Percentiles rank a stretch among this genome's conserved stretches.
Evolutionary conservation across 2,329 filamentous ascomycete species (phyloP).

Genomic region (Emydomyces testavorans): DNA sequence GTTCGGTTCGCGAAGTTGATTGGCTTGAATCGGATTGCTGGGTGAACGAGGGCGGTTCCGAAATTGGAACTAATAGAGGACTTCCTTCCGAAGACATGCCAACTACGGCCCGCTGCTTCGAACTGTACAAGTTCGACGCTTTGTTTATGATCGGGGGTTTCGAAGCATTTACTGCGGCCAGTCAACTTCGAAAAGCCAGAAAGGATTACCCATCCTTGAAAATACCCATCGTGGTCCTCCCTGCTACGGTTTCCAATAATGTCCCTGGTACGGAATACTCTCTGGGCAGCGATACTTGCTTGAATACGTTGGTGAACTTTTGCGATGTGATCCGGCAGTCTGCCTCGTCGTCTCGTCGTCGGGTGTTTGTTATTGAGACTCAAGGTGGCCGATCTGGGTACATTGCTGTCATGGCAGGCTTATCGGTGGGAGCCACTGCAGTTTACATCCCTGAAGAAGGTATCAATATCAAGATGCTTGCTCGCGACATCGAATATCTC

Average conservation of each 20-base stretch:
- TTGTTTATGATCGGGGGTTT: conserved; percentile 91
- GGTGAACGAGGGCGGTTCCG: conserved; percentile 92
- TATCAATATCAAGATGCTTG: conserved; percentile 84
- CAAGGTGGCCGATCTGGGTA: conserved; percentile 93
- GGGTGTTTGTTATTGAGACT: conserved; percentile 96
- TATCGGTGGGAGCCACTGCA: conserved; percentile 81
- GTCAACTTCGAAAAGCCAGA: conserved; percentile 71
- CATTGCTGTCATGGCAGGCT: conserved; percentile 76
- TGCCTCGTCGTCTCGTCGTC: conserved; percentile 79
- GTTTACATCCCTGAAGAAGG: conserved; percentile 97
- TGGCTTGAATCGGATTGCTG: conserved; percentile 94
- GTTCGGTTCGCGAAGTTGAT: conserved; percentile 70
- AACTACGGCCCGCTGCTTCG: conserved; percentile 68
- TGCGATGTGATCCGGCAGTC: conserved; percentile 98
- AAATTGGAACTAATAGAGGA: conserved; percentile 95
- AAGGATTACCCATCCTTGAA: conserved; percentile 71
- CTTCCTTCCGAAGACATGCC: conserved; percentile 80
- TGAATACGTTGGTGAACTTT: conserved; percentile 89
- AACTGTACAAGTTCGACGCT: conserved; percentile 77
- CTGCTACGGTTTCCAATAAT: conserved; percentile 98
- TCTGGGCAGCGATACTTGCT: conserved; percentile 86
- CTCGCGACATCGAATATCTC: conserved; percentile 77
- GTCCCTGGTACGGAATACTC: conserved; percentile 97
- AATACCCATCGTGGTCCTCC: conserved; percentile 82
- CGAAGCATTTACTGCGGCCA: conserved; percentile 87